Conservation (phyloP, 2,329 filamentous ascomycete genomes). For the Cryphonectria nitschkei region DNA sequence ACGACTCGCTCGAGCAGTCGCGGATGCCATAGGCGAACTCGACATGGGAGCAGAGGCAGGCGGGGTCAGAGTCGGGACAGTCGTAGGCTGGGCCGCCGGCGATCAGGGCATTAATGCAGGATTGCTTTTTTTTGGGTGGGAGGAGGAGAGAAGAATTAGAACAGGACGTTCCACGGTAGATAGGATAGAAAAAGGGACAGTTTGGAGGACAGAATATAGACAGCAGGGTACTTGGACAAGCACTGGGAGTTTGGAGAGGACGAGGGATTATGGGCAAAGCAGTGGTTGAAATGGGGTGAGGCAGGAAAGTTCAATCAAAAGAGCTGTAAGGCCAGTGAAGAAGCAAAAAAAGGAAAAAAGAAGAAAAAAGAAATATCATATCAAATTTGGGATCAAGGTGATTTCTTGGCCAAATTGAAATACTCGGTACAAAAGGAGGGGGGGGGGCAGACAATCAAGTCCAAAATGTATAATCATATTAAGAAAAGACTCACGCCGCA, state of each 20-base stretch:
- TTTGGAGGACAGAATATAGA: too few species aligned
- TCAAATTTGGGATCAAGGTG: neutral
- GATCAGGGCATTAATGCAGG: slow-evolving; percentile 56
- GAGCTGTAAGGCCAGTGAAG: neutral
- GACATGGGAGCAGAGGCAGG: slow-evolving; percentile 51
- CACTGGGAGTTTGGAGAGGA: too few species aligned
- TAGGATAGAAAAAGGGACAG: neutral
- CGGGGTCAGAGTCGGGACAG: slow-evolving; percentile 41
- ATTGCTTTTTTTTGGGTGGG: slow-evolving; percentile 40
- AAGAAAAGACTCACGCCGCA: slow-evolving; percentile 3
- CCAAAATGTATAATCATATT: neutral
- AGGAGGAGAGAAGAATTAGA: neutral
- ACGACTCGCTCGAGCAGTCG: slow-evolving; percentile 53
- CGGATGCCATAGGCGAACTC: slow-evolving; percentile 54
- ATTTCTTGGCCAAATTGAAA: neutral
- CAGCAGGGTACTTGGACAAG: neutral
- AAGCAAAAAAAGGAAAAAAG: neutral
- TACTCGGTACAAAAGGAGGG: neutral
- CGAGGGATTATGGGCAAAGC: neutral
- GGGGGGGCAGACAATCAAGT: neutral
- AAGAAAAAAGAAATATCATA: too few species aligned
- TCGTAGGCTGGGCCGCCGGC: slow-evolving; percentile 48
- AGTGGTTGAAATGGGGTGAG: neutral
- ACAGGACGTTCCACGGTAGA: neutral
- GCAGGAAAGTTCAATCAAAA: neutral